phyloP scores from a whole-genome alignment of 176 grass and related monocot species.

The Aegilops sharonensis region DNA sequence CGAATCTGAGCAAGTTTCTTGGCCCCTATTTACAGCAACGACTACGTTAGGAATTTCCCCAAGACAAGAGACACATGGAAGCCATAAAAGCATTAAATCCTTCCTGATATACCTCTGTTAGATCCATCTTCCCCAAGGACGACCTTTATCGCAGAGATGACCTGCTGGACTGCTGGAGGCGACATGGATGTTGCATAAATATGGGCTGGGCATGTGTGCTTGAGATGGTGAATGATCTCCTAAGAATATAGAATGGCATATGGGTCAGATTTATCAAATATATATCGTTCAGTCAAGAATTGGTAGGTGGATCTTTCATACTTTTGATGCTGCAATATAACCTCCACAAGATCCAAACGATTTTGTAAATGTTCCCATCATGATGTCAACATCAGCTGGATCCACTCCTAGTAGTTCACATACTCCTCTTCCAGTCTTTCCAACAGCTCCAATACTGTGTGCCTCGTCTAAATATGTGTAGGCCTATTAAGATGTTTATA shows the following conservation, averaged over 20 bases:
- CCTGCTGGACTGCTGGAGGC: constrained; percentile 91
- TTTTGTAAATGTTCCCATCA: constrained; percentile 99
- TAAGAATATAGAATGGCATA: constrained; percentile 20
- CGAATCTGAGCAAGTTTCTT: constrained; percentile 83
- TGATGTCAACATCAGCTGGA: constrained; percentile 86
- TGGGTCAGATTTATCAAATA: constrained; percentile 25
- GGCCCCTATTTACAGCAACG: constrained; percentile 56
- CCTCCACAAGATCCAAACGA: constrained; percentile 94
- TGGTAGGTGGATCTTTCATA: constrained; percentile 30
- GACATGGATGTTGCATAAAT: constrained; percentile 97
- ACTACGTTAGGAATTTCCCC: constrained; percentile 27
- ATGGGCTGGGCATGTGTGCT: constrained; percentile 80
- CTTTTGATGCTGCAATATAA: constrained; percentile 91
- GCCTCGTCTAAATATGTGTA: constrained; percentile 96
- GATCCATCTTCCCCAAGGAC: constrained; percentile 92
- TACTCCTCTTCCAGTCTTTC: constrained; percentile 80
- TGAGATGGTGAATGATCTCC: constrained; percentile 92
- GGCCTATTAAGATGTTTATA: constrained; percentile 48
- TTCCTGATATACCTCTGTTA: constrained; percentile 63
- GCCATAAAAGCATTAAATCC: neutral
- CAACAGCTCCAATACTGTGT: constrained; percentile 94
- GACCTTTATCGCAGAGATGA: constrained; percentile 86
- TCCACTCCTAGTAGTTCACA: constrained; percentile 89
- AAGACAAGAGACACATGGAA: constrained; percentile 10
- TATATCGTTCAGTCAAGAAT: constrained; percentile 16